A percentile compares a stretch with the other conserved stretches of the same genome.
These are phyloP conservation scores for Mycena floridula DNA, from an alignment of 768 basidiomycete genomes.

Conservation along the genomic window DNA sequence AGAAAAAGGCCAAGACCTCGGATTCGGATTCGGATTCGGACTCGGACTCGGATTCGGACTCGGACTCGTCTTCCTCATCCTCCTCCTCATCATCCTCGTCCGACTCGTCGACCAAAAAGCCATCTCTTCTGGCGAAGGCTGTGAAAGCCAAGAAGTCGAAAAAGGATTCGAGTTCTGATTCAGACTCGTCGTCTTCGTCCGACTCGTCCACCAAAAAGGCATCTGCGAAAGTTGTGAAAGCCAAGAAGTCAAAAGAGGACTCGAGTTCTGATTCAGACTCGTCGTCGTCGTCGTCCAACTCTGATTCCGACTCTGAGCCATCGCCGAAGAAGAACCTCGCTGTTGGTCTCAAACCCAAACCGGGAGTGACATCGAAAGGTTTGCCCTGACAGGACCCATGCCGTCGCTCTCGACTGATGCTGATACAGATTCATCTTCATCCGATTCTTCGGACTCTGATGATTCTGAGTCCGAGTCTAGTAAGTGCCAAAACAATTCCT, in stretches of 20 bases:
- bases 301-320: conserved; percentile 22
- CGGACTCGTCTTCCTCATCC: conserved; percentile 15
- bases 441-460: too few species aligned
- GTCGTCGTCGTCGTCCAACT: conserved; percentile 10
- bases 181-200: background rate
- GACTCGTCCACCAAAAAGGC: background rate
- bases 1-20: background rate
- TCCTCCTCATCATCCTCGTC: conserved; percentile 10
- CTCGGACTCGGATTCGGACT: conserved; percentile 6
- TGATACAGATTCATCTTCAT: too few species aligned
- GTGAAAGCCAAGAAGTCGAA: background rate
- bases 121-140: too few species aligned
- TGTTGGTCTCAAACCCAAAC: too few species aligned
- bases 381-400: too few species aligned
- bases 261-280: background rate
- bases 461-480: too few species aligned
- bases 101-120: too few species aligned
- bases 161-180: background rate
- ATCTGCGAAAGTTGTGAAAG: background rate
- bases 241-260: background rate
- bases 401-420: too few species aligned
- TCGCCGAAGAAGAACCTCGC: too few species aligned
- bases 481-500: too few species aligned
- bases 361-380: too few species aligned
- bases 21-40: background rate